These are phyloP conservation scores for Fusarium sp. DNA, from an alignment of 2,329 filamentous ascomycete species.

Conservation along the genomic window DNA sequence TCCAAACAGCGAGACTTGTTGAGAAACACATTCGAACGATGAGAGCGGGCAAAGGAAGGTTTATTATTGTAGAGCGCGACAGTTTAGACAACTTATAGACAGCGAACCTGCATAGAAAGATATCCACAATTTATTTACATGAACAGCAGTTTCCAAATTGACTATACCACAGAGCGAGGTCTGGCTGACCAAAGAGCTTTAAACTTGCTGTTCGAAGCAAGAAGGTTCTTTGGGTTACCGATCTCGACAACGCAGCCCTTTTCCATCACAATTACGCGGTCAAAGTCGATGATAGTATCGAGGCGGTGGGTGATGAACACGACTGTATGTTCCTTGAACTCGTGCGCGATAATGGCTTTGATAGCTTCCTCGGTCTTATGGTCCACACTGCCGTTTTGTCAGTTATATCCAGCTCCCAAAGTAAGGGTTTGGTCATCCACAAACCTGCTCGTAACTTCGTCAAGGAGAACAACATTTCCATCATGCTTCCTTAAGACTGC, in stretches of 20 bases:
- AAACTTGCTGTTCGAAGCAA: conserved; percentile 38
- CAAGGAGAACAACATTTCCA: conserved; percentile 58
- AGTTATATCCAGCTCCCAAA: background rate
- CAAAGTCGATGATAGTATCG: conserved; percentile 56
- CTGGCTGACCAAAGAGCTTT: conserved; percentile 49
- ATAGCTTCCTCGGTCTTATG: conserved; percentile 50
- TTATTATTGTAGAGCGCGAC: conserved; percentile 63
- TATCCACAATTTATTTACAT: background rate
- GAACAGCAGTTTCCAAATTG: background rate
- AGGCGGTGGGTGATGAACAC: conserved; percentile 57
- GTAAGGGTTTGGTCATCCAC: background rate
- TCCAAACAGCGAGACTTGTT: conserved; percentile 55
- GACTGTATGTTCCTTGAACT: conserved; percentile 63
- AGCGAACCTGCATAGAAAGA: background rate
- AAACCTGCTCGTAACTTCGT: conserved; percentile 56
- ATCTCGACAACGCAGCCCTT: conserved; percentile 44
- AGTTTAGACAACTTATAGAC: conserved; percentile 35
- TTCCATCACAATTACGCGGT: conserved; percentile 47
- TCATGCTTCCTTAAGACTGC: conserved; percentile 56
- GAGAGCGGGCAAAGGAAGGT: conserved; percentile 61
- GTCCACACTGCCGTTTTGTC: conserved; percentile 48
- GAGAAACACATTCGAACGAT: conserved; percentile 61
- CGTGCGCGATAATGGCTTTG: conserved; percentile 49
- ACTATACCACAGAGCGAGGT: background rate
- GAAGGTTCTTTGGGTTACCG: conserved; percentile 43